These are phyloP conservation scores for Schizophyllum commune DNA, from an alignment of 1,284 basidiomycete genomes.

Conservation along the genomic window DNA sequence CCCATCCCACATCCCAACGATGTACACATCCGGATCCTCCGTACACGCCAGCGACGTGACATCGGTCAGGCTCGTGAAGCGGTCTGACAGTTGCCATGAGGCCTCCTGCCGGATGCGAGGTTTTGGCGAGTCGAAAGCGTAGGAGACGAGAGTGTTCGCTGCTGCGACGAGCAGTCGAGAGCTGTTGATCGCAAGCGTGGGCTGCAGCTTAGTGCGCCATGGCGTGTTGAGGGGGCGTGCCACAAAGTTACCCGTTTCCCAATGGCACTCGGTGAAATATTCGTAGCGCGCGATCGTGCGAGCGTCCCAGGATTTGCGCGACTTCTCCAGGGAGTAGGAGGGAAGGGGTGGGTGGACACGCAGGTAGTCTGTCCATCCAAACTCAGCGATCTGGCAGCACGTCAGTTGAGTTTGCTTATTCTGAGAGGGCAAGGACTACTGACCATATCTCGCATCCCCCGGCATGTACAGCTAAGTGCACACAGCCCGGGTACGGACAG, in stretches of 20 bases:
- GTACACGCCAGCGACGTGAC: constrained; percentile 44
- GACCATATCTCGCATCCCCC: constrained; percentile 38
- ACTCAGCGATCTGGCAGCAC: constrained; percentile 42
- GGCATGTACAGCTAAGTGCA: constrained; percentile 39
- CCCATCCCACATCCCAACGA: constrained; percentile 57
- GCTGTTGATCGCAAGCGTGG: constrained; percentile 49
- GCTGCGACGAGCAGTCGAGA: constrained; percentile 58
- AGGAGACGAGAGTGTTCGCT: constrained; percentile 51
- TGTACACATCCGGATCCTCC: constrained; percentile 47
- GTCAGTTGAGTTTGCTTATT: constrained; percentile 4
- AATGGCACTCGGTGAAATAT: constrained; percentile 44
- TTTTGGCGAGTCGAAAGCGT: constrained; percentile 33
- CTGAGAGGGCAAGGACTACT: constrained; percentile 14
- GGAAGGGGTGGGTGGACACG: constrained; percentile 44
- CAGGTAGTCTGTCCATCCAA: constrained; percentile 52
- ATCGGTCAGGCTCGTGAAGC: constrained; percentile 23
- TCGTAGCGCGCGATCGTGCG: constrained; percentile 44
- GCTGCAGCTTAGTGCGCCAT: constrained; percentile 53
- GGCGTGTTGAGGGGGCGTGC: constrained; percentile 61
- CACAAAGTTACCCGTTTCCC: constrained; percentile 45
- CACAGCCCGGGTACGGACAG: constrained; percentile 39
- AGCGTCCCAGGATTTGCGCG: constrained; percentile 39
- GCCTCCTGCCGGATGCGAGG: constrained; percentile 32
- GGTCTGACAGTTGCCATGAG: constrained; percentile 21
- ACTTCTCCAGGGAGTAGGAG: constrained; percentile 35